Conservation (phyloP, 2,329 filamentous ascomycete genomes). For the Chaetomium olivaceum region DNA sequence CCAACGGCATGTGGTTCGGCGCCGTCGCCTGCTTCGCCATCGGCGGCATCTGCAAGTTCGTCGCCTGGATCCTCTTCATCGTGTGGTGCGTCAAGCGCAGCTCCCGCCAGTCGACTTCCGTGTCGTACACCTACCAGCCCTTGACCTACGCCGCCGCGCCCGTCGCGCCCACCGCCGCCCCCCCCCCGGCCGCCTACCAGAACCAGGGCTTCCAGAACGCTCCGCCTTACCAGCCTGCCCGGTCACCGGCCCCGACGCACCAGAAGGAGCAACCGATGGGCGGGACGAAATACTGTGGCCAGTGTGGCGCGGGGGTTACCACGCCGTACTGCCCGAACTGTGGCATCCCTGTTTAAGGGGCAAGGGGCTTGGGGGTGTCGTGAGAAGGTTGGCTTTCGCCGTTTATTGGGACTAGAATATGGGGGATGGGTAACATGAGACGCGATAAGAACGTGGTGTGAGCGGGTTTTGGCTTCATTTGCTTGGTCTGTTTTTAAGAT, state of each 20-base stretch:
- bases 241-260: background rate
- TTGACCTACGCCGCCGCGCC: background rate
- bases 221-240: constrained; percentile 1
- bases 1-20: constrained; percentile 8
- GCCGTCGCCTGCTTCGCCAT: constrained; percentile 15
- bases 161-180: background rate
- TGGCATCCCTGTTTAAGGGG: constrained; percentile 5
- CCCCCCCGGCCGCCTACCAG: background rate
- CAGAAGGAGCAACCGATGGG: background rate
- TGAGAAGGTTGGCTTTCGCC: background rate
- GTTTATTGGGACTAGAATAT: background rate
- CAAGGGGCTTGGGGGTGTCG: background rate
- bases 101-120: background rate
- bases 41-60: constrained; percentile 16
- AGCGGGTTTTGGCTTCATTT: background rate
- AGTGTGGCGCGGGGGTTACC: constrained; percentile 9
- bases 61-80: constrained; percentile 18
- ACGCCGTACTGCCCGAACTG: constrained; percentile 12
- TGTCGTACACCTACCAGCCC: constrained; percentile 17
- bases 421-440: background rate
- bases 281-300: constrained; percentile 1
- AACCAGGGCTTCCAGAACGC: background rate
- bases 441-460: background rate
- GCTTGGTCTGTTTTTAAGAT: background rate
- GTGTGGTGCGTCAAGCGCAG: constrained; percentile 20